Conservation (phyloP, 495 filamentous ascomycete genomes). For the Annulohypoxylon bovei region DNA sequence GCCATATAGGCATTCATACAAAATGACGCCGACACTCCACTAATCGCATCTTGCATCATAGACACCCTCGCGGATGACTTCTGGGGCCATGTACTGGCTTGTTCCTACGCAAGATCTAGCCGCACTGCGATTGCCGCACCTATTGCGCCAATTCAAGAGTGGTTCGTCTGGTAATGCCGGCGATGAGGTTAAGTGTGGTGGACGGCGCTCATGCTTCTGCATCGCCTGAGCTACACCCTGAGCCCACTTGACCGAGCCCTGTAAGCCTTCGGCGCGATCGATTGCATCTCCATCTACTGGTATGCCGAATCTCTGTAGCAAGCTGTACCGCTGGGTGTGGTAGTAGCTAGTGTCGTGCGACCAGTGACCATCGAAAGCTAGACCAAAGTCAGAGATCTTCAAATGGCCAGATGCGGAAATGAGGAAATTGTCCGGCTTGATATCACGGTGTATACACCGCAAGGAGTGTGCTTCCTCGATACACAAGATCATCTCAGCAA, state of each 20-base stretch:
- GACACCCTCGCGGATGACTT: constrained; percentile 81
- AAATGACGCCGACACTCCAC: constrained; percentile 94
- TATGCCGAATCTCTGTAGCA: constrained; percentile 80
- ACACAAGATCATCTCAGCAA: constrained; percentile 94
- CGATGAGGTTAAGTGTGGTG: constrained; percentile 18
- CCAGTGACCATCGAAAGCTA: constrained; percentile 96
- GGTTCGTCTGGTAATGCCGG: constrained; percentile 54
- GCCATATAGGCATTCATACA: constrained; percentile 94
- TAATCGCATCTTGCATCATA: constrained; percentile 96
- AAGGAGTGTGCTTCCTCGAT: constrained; percentile 91
- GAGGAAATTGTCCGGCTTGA: constrained; percentile 97
- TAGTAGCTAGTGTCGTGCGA: constrained; percentile 87
- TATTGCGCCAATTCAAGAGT: constrained; percentile 81
- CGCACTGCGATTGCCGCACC: constrained; percentile 73
- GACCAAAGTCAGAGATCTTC: constrained; percentile 94
- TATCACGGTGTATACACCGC: constrained; percentile 90
- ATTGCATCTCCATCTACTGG: constrained; percentile 77
- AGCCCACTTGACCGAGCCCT: constrained; percentile 58
- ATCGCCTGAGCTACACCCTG: constrained; percentile 58
- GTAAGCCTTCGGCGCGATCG: constrained; percentile 68
- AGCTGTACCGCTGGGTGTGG: constrained; percentile 78
- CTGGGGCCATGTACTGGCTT: constrained; percentile 97
- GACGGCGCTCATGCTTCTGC: constrained; percentile 60
- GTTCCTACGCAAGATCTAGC: constrained; percentile 93
- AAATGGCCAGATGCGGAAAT: constrained; percentile 88